Evolutionary conservation across 495 filamentous ascomycete genomes (phyloP).

Genomic region (Lophium mytilinum): DNA sequence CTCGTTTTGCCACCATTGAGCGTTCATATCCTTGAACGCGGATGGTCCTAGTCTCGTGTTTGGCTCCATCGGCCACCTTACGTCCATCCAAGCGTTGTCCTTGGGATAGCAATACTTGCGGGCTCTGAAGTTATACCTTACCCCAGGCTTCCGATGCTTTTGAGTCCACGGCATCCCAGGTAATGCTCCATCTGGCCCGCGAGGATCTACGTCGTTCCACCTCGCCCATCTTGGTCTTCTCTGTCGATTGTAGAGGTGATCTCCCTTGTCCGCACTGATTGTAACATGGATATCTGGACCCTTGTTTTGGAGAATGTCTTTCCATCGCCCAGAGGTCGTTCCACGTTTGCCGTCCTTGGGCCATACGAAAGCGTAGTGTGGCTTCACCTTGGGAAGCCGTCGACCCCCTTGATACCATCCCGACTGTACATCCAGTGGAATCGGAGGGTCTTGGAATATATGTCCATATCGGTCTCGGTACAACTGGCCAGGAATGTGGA

Average conservation of each 20-base stretch:
- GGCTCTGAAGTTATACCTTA: constrained; percentile 11
- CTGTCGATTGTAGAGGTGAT: constrained; percentile 13
- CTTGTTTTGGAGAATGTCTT: constrained; percentile 25
- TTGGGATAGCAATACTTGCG: constrained; percentile 9
- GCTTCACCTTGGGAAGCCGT: constrained; percentile 8
- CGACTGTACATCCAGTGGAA: too few species aligned
- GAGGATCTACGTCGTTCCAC: constrained; percentile 12
- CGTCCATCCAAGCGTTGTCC: constrained; percentile 12
- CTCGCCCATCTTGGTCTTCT: constrained; percentile 9
- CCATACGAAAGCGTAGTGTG: constrained; percentile 27
- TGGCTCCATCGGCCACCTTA: neutral
- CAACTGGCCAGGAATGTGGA: too few species aligned
- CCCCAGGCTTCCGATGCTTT: neutral
- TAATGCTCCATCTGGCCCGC: constrained; percentile 5
- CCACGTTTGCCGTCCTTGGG: constrained; percentile 31
- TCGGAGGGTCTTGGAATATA: too few species aligned
- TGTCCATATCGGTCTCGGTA: too few species aligned
- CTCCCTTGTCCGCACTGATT: constrained; percentile 22
- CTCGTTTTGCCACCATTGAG: constrained; percentile 5
- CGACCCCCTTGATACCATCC: constrained; percentile 15
- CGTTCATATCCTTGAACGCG: constrained; percentile 6
- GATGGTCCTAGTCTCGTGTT: neutral
- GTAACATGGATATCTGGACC: constrained; percentile 33
- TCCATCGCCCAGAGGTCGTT: constrained; percentile 22
- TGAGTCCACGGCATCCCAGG: constrained; percentile 13